Evolutionary conservation across 2,329 filamentous ascomycete species (phyloP).

Genomic region (Neonectria punicea): DNA sequence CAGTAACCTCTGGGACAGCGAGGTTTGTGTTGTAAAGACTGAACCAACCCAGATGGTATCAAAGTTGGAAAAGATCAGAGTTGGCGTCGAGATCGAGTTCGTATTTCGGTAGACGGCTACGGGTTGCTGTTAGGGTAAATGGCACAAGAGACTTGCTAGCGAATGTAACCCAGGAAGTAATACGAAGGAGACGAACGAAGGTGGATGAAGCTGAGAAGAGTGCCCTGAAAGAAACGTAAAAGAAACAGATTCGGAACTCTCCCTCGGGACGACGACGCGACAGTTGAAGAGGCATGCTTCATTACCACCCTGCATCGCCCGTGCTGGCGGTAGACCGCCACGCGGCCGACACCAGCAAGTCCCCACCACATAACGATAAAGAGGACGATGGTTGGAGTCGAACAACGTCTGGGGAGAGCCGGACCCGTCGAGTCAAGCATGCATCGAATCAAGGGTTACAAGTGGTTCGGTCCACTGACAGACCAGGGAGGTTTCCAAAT

Average conservation of each 20-base stretch:
- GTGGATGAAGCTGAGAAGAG: slow-evolving; percentile 3
- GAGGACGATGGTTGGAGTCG: not conserved
- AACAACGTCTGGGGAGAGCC: not conserved
- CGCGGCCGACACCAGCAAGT: slow-evolving; percentile 16
- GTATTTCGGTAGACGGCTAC: not conserved
- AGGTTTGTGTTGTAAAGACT: slow-evolving; percentile 6
- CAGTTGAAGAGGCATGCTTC: slow-evolving; percentile 12
- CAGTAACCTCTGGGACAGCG: slow-evolving; percentile 1
- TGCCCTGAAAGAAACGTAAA: slow-evolving; percentile 9
- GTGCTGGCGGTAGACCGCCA: slow-evolving; percentile 1
- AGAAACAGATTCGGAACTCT: slow-evolving; percentile 8
- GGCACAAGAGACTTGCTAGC: not conserved
- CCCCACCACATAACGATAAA: slow-evolving; percentile 19
- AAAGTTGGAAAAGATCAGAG: not conserved
- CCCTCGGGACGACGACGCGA: not conserved
- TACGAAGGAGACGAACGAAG: not conserved
- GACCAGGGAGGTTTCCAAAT: slow-evolving; percentile 8
- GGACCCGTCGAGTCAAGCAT: not conserved
- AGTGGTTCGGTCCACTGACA: slow-evolving; percentile 17
- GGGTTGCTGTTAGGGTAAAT: not conserved
- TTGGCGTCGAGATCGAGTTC: not conserved
- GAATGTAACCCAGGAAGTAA: not conserved
- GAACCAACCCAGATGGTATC: not conserved
- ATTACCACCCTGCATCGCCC: slow-evolving; percentile 3
- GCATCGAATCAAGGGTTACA: not conserved